These are phyloP conservation scores for Xylogone sp. DNA, from an alignment of 2,329 filamentous ascomycete genomes.

Conservation along the genomic window DNA sequence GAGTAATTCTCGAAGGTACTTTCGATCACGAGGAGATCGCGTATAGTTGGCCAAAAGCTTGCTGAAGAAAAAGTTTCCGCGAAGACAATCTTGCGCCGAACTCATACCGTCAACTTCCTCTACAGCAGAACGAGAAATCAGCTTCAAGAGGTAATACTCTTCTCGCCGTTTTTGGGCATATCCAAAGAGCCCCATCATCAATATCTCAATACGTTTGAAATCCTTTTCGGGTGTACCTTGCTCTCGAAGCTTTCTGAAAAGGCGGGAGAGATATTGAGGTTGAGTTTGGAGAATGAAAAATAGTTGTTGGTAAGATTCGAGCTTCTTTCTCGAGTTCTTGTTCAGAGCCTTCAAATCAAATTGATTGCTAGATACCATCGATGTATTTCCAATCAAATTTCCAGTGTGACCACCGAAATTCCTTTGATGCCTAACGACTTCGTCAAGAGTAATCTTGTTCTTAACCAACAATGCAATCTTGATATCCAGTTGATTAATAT, in stretches of 20 bases:
- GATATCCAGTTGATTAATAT: conserved; percentile 97
- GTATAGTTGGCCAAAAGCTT: conserved; percentile 85
- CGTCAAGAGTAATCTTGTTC: conserved; percentile 98
- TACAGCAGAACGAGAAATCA: conserved; percentile 75
- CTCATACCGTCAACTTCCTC: conserved; percentile 77
- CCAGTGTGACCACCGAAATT: conserved; percentile 91
- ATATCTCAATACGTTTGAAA: conserved; percentile 82
- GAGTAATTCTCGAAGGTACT: conserved; percentile 83
- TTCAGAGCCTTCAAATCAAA: conserved; percentile 97
- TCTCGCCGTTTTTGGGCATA: conserved; percentile 96
- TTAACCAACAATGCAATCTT: conserved; percentile 98
- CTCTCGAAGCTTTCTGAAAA: conserved; percentile 82
- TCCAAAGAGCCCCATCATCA: conserved; percentile 95
- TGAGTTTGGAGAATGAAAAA: conserved; percentile 98
- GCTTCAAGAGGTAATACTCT: conserved; percentile 92
- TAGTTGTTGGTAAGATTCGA: conserved; percentile 94
- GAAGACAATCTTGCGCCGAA: conserved; percentile 77
- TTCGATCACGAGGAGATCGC: conserved; percentile 85
- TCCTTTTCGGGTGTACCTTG: conserved; percentile 86
- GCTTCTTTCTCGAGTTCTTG: conserved; percentile 91
- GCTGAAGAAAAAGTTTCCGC: conserved; percentile 90
- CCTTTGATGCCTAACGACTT: conserved; percentile 94
- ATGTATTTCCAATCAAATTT: conserved; percentile 79
- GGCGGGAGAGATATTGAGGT: conserved; percentile 83
- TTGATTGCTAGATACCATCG: conserved; percentile 83